phyloP scores from a whole-genome alignment of 331 rosid species.

The Phaseolus coccineus region DNA sequence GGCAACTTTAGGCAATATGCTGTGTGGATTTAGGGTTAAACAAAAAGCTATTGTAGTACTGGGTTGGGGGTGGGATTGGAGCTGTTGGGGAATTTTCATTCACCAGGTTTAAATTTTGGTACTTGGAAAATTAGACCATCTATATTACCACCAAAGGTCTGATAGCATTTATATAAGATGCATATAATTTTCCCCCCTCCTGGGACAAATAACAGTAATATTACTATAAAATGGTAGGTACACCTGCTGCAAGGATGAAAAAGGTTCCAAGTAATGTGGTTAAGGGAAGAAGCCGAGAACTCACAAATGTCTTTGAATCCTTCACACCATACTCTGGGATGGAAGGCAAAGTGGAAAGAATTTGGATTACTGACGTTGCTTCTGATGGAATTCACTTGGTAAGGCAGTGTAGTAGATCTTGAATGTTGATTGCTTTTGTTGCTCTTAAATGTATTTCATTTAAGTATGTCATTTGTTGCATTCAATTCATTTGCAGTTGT shows the following conservation, averaged over 20 bases:
- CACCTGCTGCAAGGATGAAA: conserved; percentile 98
- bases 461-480: conserved; percentile 33
- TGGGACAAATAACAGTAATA: neutral
- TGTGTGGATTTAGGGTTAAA: neutral
- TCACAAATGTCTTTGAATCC: conserved; percentile 89
- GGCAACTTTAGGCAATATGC: neutral
- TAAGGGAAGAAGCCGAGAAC: conserved; percentile 94
- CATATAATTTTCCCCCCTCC: conserved; percentile 2
- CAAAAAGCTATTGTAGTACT: neutral
- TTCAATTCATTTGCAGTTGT: conserved; percentile 1
- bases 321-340: conserved; percentile 86
- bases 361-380: conserved; percentile 95
- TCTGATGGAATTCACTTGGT: conserved; percentile 92
- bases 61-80: neutral
- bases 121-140: conserved; percentile 18
- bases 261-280: conserved; percentile 89
- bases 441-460: conserved; percentile 18
- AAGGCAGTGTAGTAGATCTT: conserved; percentile 44
- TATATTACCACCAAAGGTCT: neutral
- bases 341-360: conserved; percentile 91
- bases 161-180: conserved; percentile 21
- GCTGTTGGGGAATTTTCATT: conserved; percentile 16
- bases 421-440: conserved; percentile 15
- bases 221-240: conserved; percentile 59
- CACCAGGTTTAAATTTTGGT: neutral